Conservation (phyloP, 2,329 filamentous ascomycete genomes). For the Teratosphaeria nubilosa region DNA sequence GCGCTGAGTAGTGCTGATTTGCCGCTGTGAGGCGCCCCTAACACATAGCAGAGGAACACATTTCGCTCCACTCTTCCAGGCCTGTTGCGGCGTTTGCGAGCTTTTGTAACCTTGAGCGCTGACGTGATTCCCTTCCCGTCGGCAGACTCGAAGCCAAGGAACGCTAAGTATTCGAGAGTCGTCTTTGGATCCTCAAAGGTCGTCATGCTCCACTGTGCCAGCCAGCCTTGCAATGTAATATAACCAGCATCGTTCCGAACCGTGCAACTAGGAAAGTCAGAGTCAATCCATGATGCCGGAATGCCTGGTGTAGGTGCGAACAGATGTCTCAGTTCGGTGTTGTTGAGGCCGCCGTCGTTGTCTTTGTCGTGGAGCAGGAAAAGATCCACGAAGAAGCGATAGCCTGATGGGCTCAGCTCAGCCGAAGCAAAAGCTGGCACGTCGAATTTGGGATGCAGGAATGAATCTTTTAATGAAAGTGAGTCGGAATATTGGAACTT, state of each 20-base stretch:
- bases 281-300: conserved; percentile 77
- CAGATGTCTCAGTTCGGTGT: conserved; percentile 70
- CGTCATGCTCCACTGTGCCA: conserved; percentile 99
- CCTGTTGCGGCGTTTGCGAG: conserved; percentile 72
- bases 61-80: conserved; percentile 85
- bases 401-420: conserved; percentile 86
- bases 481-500: conserved; percentile 97
- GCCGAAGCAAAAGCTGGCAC: conserved; percentile 87
- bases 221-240: conserved; percentile 93
- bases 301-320: conserved; percentile 90
- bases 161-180: conserved; percentile 89
- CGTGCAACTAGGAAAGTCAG: conserved; percentile 83
- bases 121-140: conserved; percentile 65
- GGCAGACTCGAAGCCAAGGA: conserved; percentile 81
- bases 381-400: conserved; percentile 93
- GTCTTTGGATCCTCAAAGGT: conserved; percentile 94
- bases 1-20: conserved; percentile 87
- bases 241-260: conserved; percentile 91
- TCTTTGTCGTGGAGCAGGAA: conserved; percentile 95
- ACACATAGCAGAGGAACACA: conserved; percentile 84
- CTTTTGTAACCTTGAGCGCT: conserved; percentile 85
- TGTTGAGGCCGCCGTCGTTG: conserved; percentile 87
- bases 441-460: conserved; percentile 87
- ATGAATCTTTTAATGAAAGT: conserved; percentile 79
- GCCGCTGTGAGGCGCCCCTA: conserved; percentile 75